These are phyloP conservation scores for Vitis riparia DNA, from an alignment of 164 flowering plant species.

Conservation along the genomic window DNA sequence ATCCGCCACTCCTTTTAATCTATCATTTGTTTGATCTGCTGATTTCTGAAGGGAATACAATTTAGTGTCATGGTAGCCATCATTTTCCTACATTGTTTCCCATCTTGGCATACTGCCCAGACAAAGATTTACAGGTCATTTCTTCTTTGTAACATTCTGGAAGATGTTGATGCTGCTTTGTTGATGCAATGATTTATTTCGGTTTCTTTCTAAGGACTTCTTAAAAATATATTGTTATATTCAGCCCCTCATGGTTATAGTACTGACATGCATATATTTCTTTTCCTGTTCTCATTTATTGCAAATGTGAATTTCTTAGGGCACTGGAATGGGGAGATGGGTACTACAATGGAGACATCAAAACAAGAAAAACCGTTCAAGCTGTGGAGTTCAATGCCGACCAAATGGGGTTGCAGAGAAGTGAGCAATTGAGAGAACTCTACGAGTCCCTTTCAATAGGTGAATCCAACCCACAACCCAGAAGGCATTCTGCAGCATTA, in stretches of 20 bases:
- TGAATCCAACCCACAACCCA: constrained; percentile 54
- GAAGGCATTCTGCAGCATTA: constrained; percentile 77
- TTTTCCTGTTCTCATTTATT: constrained; percentile 1
- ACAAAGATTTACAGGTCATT: neutral
- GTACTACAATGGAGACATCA: constrained; percentile 92
- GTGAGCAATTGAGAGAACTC: constrained; percentile 81
- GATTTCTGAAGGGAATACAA: neutral
- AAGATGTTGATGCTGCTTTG: neutral
- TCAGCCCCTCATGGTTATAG: neutral
- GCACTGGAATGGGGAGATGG: constrained; percentile 86
- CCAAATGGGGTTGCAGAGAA: constrained; percentile 71
- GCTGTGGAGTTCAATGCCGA: constrained; percentile 56
- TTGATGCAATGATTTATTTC: neutral
- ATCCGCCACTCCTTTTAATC: neutral
- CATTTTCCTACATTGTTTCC: neutral
- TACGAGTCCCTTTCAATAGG: constrained; percentile 68
- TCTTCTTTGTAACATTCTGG: neutral
- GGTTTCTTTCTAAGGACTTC: neutral
- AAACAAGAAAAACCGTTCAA: constrained; percentile 87
- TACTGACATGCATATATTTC: neutral
- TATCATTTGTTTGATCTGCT: too few relatives aligned
- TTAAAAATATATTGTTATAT: neutral
- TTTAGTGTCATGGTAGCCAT: constrained; percentile 1
- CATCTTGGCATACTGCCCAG: neutral
- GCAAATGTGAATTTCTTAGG: constrained; percentile 34